Conservation (phyloP, 2,329 filamentous ascomycete genomes). For the Phoma sp. region DNA sequence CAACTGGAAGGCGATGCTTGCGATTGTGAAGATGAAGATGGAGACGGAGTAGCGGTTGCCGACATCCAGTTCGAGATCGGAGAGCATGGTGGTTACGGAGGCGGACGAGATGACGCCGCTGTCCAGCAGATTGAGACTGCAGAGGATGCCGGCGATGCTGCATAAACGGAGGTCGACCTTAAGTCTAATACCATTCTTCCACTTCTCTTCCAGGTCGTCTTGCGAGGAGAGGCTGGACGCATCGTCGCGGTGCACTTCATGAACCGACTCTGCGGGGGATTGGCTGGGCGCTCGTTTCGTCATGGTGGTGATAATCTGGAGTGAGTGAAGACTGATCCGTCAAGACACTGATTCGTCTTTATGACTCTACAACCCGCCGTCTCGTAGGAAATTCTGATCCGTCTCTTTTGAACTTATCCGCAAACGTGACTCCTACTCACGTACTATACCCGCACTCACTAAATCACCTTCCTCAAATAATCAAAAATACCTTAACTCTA, state of each 20-base stretch:
- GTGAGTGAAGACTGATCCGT: too few relatives aligned
- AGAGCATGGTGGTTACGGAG: slow-evolving; percentile 72
- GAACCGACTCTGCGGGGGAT: slow-evolving; percentile 22
- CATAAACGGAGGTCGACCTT: slow-evolving; percentile 74
- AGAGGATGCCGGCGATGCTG: slow-evolving; percentile 74
- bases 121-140: slow-evolving; percentile 73
- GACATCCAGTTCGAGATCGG: slow-evolving; percentile 66
- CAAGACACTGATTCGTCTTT: too few relatives aligned
- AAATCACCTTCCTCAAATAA: too few relatives aligned
- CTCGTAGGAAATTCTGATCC: too few relatives aligned
- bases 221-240: slow-evolving; percentile 11
- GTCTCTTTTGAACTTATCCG: too few relatives aligned
- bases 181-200: slow-evolving; percentile 61
- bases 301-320: slow-evolving; percentile 19
- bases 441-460: too few relatives aligned
- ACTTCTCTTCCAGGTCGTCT: slow-evolving; percentile 32
- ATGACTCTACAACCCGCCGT: too few relatives aligned
- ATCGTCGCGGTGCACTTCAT: slow-evolving; percentile 23
- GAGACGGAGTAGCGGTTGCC: slow-evolving; percentile 73
- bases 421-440: too few relatives aligned
- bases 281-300: slow-evolving; percentile 25
- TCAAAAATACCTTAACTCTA: too few relatives aligned
- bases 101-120: slow-evolving; percentile 74
- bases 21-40: slow-evolving; percentile 77
- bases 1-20: slow-evolving; percentile 72